Conservation (phyloP, 78 protist species). For the Dictyostelium firmibasis region DNA sequence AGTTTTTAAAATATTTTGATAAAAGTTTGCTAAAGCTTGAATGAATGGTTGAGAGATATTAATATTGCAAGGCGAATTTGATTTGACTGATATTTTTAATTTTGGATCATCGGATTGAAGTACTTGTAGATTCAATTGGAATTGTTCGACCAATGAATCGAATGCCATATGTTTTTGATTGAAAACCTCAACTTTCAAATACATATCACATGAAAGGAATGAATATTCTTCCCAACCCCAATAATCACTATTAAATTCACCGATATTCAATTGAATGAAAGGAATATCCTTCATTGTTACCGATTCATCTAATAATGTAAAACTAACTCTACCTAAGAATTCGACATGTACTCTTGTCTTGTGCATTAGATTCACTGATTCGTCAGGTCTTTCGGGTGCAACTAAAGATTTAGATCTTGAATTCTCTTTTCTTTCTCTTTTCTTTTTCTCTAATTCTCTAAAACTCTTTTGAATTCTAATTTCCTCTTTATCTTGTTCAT, state of each 20-base stretch:
- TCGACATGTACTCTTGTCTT: conserved; percentile 39
- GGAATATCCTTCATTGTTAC: conserved; percentile 55
- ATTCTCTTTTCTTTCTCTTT: not conserved
- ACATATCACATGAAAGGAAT: conserved; percentile 9
- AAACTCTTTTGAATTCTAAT: not conserved
- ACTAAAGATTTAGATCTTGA: conserved; percentile 1
- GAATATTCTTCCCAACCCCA: conserved; percentile 74
- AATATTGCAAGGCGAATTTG: conserved; percentile 29
- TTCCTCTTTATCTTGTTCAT: not conserved
- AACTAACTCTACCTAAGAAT: conserved; percentile 57
- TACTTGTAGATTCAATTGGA: conserved; percentile 44
- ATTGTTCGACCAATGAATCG: conserved; percentile 64
- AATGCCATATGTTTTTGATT: conserved; percentile 78
- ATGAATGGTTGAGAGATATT: conserved; percentile 71
- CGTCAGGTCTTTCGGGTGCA: conserved; percentile 66
- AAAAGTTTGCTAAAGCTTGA: conserved; percentile 37
- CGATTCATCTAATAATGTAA: conserved; percentile 49
- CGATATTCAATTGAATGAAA: conserved; percentile 53
- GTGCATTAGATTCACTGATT: conserved; percentile 24
- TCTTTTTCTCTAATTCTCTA: conserved; percentile 20
- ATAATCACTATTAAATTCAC: conserved; percentile 34
- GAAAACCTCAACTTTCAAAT: conserved; percentile 44
- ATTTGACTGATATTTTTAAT: conserved; percentile 39
- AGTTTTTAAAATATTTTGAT: conserved; percentile 40
- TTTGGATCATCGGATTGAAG: conserved; percentile 71